Conservation (phyloP, 192 early-diverging fungal species). For the Gonapodya prolifera region DNA sequence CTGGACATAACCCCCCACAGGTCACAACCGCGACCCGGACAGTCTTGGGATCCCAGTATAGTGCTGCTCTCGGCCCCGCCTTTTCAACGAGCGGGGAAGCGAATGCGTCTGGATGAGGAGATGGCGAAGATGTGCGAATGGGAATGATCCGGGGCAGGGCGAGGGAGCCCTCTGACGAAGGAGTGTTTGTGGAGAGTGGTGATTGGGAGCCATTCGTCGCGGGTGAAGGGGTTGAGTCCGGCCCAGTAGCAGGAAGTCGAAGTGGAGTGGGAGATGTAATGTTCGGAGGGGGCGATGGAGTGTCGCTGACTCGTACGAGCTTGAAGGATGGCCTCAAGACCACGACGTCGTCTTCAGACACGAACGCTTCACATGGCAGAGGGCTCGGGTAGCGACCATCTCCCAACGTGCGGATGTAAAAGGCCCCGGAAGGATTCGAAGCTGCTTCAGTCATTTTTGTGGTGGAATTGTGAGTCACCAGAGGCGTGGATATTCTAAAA, state of each 20-base stretch:
- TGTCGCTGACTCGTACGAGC: neutral
- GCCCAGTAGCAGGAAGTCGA: neutral
- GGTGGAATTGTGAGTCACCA: too few relatives aligned
- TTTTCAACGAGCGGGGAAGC: conserved; percentile 6
- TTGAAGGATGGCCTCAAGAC: neutral
- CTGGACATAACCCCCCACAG: conserved; percentile 9
- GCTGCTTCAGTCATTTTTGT: too few relatives aligned
- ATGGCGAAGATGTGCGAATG: neutral
- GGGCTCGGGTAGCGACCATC: neutral
- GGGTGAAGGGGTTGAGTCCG: neutral
- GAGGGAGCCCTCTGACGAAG: neutral
- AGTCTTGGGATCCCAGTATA: conserved; percentile 13
- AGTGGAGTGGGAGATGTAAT: neutral
- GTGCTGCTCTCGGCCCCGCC: conserved; percentile 9
- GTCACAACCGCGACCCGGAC: neutral
- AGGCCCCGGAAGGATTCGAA: too few relatives aligned
- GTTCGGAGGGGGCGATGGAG: neutral
- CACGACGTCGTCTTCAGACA: neutral
- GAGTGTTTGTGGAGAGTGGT: neutral
- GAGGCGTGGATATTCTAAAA: too few relatives aligned
- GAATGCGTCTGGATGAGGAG: neutral
- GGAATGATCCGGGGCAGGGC: neutral
- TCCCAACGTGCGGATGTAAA: neutral
- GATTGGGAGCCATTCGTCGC: neutral
- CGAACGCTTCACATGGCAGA: neutral